Evolutionary conservation across 1,139 yeast species (phyloP).

Genomic region (Kodamaea fungicola): DNA sequence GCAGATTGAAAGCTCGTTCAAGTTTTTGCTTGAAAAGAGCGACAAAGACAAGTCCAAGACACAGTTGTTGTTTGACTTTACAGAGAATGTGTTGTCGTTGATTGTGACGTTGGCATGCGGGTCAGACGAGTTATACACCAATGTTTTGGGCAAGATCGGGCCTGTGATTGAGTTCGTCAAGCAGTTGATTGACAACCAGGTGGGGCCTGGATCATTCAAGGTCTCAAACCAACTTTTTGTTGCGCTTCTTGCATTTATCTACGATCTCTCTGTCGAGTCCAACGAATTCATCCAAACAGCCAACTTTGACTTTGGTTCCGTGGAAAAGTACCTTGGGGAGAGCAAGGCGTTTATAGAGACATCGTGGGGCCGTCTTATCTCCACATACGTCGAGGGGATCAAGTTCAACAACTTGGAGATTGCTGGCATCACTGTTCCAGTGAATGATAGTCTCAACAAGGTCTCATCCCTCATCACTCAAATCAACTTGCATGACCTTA

Average conservation of each 20-base stretch:
- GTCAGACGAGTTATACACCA: slow-evolving; percentile 57
- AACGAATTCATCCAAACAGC: slow-evolving; percentile 48
- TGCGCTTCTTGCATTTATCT: slow-evolving; percentile 56
- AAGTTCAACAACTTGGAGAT: slow-evolving; percentile 56
- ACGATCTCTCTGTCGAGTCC: slow-evolving; percentile 66
- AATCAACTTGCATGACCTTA: slow-evolving; percentile 43
- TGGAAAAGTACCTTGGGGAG: slow-evolving; percentile 16
- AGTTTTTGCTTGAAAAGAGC: slow-evolving; percentile 31
- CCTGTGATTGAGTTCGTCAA: slow-evolving; percentile 42
- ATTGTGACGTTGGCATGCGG: slow-evolving; percentile 65
- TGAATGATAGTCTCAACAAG: slow-evolving; percentile 14
- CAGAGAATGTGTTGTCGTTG: slow-evolving; percentile 73
- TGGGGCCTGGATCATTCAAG: slow-evolving; percentile 25
- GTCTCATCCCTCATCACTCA: slow-evolving; percentile 24
- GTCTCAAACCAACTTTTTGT: slow-evolving; percentile 46
- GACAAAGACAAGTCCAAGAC: slow-evolving; percentile 39
- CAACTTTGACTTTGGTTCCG: slow-evolving; percentile 20
- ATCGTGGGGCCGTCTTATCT: slow-evolving; percentile 32
- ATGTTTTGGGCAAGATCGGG: slow-evolving; percentile 43
- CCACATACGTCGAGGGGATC: slow-evolving; percentile 56
- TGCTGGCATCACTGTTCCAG: slow-evolving; percentile 6
- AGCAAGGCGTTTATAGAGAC: slow-evolving; percentile 22
- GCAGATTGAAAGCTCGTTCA: slow-evolving; percentile 49
- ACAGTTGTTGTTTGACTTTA: slow-evolving; percentile 56
- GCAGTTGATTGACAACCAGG: slow-evolving; percentile 32